These are phyloP conservation scores for Apiotrichum porosum DNA, from an alignment of 1,284 basidiomycete species.

Conservation along the genomic window DNA sequence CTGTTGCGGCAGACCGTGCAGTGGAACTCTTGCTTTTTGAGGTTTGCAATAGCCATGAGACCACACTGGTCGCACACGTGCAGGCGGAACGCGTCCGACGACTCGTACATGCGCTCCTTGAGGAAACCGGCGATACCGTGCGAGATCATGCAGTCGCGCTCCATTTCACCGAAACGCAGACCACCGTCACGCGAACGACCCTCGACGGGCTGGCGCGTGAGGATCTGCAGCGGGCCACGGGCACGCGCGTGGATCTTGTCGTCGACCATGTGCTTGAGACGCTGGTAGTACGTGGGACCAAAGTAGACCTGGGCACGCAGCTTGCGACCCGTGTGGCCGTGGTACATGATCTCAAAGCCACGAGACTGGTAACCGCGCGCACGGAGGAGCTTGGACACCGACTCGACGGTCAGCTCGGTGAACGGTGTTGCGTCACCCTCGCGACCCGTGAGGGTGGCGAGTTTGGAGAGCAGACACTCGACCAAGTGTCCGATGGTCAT, in stretches of 20 bases:
- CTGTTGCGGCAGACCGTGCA: conserved; percentile 82
- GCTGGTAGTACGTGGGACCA: conserved; percentile 98
- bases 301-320: conserved; percentile 97
- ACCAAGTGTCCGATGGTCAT: conserved; percentile 99
- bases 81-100: conserved; percentile 86
- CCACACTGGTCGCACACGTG: conserved; percentile 97
- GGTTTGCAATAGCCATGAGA: conserved; percentile 87
- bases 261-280: conserved; percentile 99
- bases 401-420: conserved; percentile 95
- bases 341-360: conserved; percentile 97
- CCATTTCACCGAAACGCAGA: conserved; percentile 99
- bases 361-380: conserved; percentile 90
- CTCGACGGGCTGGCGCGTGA: conserved; percentile 98
- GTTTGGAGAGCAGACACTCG: conserved; percentile 93
- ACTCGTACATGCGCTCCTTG: conserved; percentile 82
- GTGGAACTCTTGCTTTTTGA: conserved; percentile 58
- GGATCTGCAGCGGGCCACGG: conserved; percentile 92
- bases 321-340: conserved; percentile 95
- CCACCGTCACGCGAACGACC: conserved; percentile 98
- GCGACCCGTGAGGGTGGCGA: conserved; percentile 90
- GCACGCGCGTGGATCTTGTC: conserved; percentile 99
- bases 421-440: conserved; percentile 99
- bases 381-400: conserved; percentile 75
- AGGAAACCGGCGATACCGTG: conserved; percentile 98
- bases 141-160: conserved; percentile 88